Base-by-base conservation (phyloP, 352 stramenopile genomes). In the Phytophthora sp. region DNA sequence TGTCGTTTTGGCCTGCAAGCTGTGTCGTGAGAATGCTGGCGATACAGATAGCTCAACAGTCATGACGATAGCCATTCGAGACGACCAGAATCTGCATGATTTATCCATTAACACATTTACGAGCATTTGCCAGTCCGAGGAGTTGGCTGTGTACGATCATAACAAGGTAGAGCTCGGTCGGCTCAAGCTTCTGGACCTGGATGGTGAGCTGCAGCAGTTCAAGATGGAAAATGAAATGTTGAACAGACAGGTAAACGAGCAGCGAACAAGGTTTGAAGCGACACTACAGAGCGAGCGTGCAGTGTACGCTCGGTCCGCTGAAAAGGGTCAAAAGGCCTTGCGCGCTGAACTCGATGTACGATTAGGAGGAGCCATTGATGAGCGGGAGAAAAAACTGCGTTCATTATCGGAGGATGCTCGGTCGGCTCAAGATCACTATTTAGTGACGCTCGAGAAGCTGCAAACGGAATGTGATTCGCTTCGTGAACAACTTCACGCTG, bases 191-290 rank as follows among this genome's bases (percentile, higher is more conserved):
- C 75, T 91, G 58, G 82, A 93, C 18, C 27, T 91, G 10, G 84
- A 91, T 18, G 67, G 62, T 2, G 84, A 93, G 17, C 43, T 87
- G 38, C 76, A 89, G 54, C 84, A 93, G 38, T 61, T 88, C 18
- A 87, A 83, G 30, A 69, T 90, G 8, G 82, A 91, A 50, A 91
- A 90, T 37, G 84, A 93, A 20, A 78, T 91, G 66, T 57, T 91
- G 4, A 72, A 26, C 18, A 76, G 86, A 17, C 79, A 89, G 27
- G 51, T 72, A 3, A 43, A 46, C 4, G 84, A 91, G 13, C 78
- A 91, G 48, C 66, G 71, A 13, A 68, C 61, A 2, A 60, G 54
- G 15, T 77, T 86, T 15, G 74, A 90, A 20, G 62, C 59, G 5
- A 58, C 50, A 3, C 18, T 89, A 17, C 62, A 74, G 32, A 34